A percentile compares a stretch with the other conserved stretches of the same genome.
Conservation (phyloP, 352 stramenopile genomes). For the Globisporangium nagaii region DNA sequence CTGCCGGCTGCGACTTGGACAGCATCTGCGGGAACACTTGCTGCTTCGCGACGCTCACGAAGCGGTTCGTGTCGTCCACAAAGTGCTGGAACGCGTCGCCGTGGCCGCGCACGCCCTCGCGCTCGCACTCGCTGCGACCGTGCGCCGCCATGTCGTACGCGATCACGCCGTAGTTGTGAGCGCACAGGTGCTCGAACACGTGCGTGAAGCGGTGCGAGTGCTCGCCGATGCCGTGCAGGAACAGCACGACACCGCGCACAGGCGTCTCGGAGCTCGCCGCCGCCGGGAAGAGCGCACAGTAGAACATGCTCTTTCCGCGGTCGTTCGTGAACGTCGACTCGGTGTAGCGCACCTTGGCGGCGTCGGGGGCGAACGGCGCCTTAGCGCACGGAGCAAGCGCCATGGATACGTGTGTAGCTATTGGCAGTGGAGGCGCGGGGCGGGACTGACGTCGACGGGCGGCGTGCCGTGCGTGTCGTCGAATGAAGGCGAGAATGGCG, state of each 20-base stretch:
- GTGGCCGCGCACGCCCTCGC: constrained; percentile 27
- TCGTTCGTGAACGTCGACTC: constrained; percentile 41
- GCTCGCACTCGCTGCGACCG: constrained; percentile 46
- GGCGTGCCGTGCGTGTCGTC: too few species aligned
- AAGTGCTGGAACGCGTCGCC: constrained; percentile 53
- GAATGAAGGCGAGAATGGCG: too few species aligned
- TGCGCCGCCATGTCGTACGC: constrained; percentile 62
- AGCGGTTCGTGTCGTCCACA: constrained; percentile 66
- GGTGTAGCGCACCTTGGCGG: constrained; percentile 18
- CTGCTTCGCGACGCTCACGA: constrained; percentile 37
- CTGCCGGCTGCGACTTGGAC: constrained; percentile 7
- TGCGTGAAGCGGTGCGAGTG: constrained; percentile 55
- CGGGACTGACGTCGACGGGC: too few species aligned
- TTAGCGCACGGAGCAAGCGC: neutral
- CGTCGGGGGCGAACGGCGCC: neutral
- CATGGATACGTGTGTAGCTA: neutral
- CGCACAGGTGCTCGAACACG: constrained; percentile 45
- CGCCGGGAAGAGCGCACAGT: constrained; percentile 42
- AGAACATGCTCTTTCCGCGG: constrained; percentile 49
- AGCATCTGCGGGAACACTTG: constrained; percentile 32
- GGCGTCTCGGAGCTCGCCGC: neutral
- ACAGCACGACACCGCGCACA: constrained; percentile 47
- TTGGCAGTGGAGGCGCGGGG: too few species aligned
- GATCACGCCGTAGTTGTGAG: constrained; percentile 42
- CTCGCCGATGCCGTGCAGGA: constrained; percentile 61